Base-by-base conservation (phyloP, 192 early-diverging fungal species). In the Umbelopsis sp. region DNA sequence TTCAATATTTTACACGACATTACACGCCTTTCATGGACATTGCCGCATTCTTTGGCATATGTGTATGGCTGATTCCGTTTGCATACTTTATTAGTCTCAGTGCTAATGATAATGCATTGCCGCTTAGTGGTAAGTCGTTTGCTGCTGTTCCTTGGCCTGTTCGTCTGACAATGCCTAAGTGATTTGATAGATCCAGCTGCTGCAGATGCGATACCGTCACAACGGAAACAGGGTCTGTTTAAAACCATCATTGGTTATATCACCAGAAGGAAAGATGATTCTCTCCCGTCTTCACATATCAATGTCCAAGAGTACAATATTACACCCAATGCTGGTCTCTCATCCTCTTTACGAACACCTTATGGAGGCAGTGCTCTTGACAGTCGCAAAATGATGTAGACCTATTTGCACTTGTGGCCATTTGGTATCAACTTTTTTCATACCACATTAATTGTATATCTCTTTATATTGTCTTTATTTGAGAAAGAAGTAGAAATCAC, bases 41-140 rank as follows among this genome's bases (percentile, higher is more conserved):
- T 59, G 92, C 92, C 53, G 84, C 92, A 21, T 96, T 97, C 83
- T 98, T 99, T 83, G 94, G 93, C 21, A 86, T 98, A 69, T 91
- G 91, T 73, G 93, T 99, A 9, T 99, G 97, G 97, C 72, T 97
- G 56, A 85, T 99, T 10, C 97, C 97, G 4, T 92, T 99, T 68
- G 79, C 91, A 21, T 95, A 93, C 76, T 96, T 99, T 72, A 91
- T 99, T 72, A 95, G 93, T 43, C 83, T 97, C 56, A 94, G 92
- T 71, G 93, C 96, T n/a, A 93, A 93, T 71, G 94, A 96, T 65
- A 89, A 92, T 73, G 89, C 92, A 0, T 78, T 96, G 29, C 94
- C 94, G 10, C 49, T 76, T 7, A 74, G 56, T 74, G 79, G 79
- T 80, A 71, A 77, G 45, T 68, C n/a, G n/a, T n/a, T n/a, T n/a